Base-by-base conservation (phyloP, 2,329 filamentous ascomycete genomes). In the Pestalotiopsis fici region DNA sequence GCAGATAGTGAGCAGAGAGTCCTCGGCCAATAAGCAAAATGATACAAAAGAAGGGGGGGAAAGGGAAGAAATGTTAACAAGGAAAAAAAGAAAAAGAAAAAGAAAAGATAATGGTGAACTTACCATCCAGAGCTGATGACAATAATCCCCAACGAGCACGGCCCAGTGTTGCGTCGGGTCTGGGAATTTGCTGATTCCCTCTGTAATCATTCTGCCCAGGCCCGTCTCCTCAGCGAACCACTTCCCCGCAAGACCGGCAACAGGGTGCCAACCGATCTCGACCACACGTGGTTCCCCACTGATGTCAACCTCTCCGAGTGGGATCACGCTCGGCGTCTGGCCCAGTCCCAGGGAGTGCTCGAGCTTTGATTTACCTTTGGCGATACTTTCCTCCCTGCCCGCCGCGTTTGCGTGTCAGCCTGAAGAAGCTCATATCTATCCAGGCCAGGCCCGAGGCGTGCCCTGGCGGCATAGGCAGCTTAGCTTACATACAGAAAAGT, bases 121-220 rank as follows among this genome's bases (percentile, higher is more conserved):
- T 69, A 84, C 84, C 86, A 88, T 88, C 86, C 87, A 89, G n/a
- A 89, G 76, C 73, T 88, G 81, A 73, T 88, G 86, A 1, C 81
- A 82, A 71, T 80, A 89, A 13, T 83, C 85, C 2, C 85, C 86
- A 0, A 88, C 85, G 0, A 89, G 78, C 1, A 88, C 84, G 2
- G 85, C 86, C 87, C 87, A 89, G 71, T 89, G 87, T 76, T 89
- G 87, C 3, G 86, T 88, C 3, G 87, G 87, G 72, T 89, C 87
- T 0, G 87, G 87, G 69, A 86, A 88, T 66, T 79, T 81, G 71
- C 86, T 82, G 65, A 86, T 83, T 69, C 82, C 84, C 59, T 86
- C 83, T 0, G 85, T 87, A 67, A 89, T 88, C 78, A 86, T 78
- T 75, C 84, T 85, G 2, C 87, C 87, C 25, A 88, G 73, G 0